Base-by-base conservation (phyloP, 306 rosid genomes). In the Gastrolobium villosum region DNA sequence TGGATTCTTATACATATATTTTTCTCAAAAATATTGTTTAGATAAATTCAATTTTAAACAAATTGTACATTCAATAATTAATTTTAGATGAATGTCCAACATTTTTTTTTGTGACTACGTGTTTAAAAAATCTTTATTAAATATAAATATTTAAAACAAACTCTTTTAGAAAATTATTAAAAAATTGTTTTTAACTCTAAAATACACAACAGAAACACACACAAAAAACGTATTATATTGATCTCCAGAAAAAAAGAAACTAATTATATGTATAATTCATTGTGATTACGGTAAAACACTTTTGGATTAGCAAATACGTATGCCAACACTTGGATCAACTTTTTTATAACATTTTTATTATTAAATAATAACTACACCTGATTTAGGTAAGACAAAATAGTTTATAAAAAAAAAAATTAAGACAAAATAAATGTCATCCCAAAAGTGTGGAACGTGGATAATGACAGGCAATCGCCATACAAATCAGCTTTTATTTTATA, bases 391-490 rank as follows among this genome's bases (percentile, higher is more conserved):
- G 52, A 69, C 76, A 35, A 68, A 46, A 6, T 45, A 69, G n/a
- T n/a, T n/a, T n/a, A n/a, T n/a, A n/a, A n/a, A n/a, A n/a, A n/a
- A n/a, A n/a, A n/a, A n/a, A n/a, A n/a, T n/a, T 20, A 67, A 78
- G 52, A 69, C 76, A 35, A 68, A 46, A 6, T 45, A 69, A 37
- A 61, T 61, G 65, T 59, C 71, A 49, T 61, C 77, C 77, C 48
- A 49, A 35, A 46, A 36, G 55, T 8, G 60, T 31, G 78, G 65
- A 37, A 1, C 13, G 79, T n/a, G 55, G 59, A 60, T 4, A 48
- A 46, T 45, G 71, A 70, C 72, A 31, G 7, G 26, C 65, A 39
- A 79, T 37, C 46, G 48, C 71, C 65, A 61, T 37, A 20, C 36
- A 60, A 8, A 31, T 48, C 10, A 48, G 36, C 3, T 10, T 40